Base-by-base conservation (phyloP, 768 basidiomycete species). In the Panus rudis region DNA sequence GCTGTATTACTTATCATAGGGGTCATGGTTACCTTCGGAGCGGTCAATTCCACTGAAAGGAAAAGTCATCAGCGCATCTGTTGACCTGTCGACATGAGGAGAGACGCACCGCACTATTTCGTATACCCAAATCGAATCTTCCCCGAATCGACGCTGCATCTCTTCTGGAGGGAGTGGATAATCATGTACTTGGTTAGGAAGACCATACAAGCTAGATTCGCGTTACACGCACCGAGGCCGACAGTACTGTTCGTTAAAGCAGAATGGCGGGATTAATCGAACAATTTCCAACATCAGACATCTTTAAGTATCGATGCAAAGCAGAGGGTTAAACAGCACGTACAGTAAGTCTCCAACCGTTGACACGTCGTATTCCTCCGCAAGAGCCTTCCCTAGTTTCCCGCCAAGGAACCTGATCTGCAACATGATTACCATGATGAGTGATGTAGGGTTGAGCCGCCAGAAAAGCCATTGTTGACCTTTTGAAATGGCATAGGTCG, bases 331-430 rank as follows among this genome's bases (percentile, higher is more conserved):
- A 37, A 6, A 32, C 8, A 23, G 17, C 3, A 68, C 89, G 52
- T 56, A 92, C 92, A 94, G 63, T 41, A 98, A 71, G 55, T 99
- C 94, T 0, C 80, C 86, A 4, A 98, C 92, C 4, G 86, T 92
- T 11, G 84, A 84, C 4, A 78, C 93, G 53, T 87, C 87, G 52
- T 89, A 97, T 57, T 92, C 85, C 47, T 81, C 78, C 2, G 90
- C 90, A 21, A 99, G 68, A 2, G 88, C 83, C 41, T 79, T 74
- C 1, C 96, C 96, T 1, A 98, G 75, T 63, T 98, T 99, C 13
- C 96, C 96, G 2, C 96, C 96, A 0, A 99, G 69, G 52, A 89
- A 90, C 10, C 96, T 78, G 57, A 99, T 98, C 90, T 92, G 52
- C 5, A 21, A 25, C 16, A 17, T 35, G 16, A 35, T 8, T 17